phyloP scores from a whole-genome alignment of 108 stramenopile genomes.

The Skeletonema menzelii region DNA sequence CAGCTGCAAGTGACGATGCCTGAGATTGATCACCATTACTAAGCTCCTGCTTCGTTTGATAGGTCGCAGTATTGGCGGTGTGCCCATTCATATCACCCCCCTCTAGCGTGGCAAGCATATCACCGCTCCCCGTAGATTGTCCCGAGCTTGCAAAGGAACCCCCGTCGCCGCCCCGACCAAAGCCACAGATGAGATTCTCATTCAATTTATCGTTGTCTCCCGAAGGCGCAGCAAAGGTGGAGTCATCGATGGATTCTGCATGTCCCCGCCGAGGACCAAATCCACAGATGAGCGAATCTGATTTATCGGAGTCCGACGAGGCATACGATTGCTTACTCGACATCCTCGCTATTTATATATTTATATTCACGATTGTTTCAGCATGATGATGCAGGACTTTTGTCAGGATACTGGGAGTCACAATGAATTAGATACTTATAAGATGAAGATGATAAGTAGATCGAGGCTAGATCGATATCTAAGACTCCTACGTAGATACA shows the following conservation, averaged over 20 bases:
- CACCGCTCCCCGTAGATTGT: conserved; percentile 1
- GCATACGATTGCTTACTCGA: background rate
- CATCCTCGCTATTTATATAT: background rate
- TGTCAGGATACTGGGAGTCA: too few species aligned
- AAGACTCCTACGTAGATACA: too few species aligned
- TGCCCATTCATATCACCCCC: background rate
- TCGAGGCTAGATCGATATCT: too few species aligned
- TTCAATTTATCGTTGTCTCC: background rate
- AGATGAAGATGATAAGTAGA: too few species aligned
- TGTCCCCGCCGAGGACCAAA: conserved; percentile 31
- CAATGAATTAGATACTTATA: too few species aligned
- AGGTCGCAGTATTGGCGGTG: background rate
- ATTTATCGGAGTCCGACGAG: conserved; percentile 2
- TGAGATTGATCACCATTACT: background rate
- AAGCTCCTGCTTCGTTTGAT: background rate
- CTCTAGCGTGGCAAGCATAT: background rate
- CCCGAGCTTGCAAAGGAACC: conserved; percentile 10
- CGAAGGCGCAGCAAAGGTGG: background rate
- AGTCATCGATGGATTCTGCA: conserved; percentile 4
- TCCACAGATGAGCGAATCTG: conserved; percentile 30
- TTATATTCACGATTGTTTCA: too few species aligned
- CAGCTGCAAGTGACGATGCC: background rate
- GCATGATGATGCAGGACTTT: too few species aligned
- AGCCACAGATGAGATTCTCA: conserved; percentile 26
- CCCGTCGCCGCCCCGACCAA: conserved; percentile 24